Base-by-base conservation (phyloP, 768 basidiomycete genomes). In the Daedaleopsis nitida region DNA sequence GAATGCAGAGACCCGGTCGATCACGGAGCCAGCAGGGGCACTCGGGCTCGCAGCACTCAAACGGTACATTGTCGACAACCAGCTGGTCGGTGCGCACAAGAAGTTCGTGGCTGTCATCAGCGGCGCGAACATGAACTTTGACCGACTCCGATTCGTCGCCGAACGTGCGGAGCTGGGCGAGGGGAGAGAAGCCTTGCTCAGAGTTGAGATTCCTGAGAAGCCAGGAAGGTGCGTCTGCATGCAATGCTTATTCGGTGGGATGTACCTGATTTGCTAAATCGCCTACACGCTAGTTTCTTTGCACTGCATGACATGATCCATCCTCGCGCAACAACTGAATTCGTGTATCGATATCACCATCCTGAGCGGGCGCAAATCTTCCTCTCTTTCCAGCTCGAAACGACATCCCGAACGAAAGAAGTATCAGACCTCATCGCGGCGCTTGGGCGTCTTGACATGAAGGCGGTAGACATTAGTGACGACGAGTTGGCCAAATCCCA, bases 81-180 rank as follows among this genome's bases (percentile, higher is more conserved):
- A 88, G 54, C 84, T 98, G 37, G 67, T 94, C 54, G 92, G 92
- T 39, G 86, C 91, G 2, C 82, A 89, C 58, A 93, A 93, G 77
- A 87, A 85, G 59, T 97, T 96, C 65, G 96, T 98, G 34, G 95
- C 86, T 6, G 87, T 98, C 55, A 78, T 98, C 64, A 96, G 93
- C 69, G 97, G 97, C 21, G 97, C 96, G 17, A 98, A 99, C 76
- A 97, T 99, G 93, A 98, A 99, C 77, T 99, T 99, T 75, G 92
- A 94, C 70, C 86, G 96, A 45, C 75, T 99, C 49, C 86, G 97
- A 11, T 99, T 98, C 72, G 96, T 99, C n/a, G 92, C 97, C 19
- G 97, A 99, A 73, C 94, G 97, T 58, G 97, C 97, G 3, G 95
- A 98, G 74, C 81, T 98, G 19, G 97, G 97, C 64, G 97, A 99